These are phyloP conservation scores for Globisporangium cylindrosporum DNA, from an alignment of 352 stramenopile genomes.

Conservation along the genomic window DNA sequence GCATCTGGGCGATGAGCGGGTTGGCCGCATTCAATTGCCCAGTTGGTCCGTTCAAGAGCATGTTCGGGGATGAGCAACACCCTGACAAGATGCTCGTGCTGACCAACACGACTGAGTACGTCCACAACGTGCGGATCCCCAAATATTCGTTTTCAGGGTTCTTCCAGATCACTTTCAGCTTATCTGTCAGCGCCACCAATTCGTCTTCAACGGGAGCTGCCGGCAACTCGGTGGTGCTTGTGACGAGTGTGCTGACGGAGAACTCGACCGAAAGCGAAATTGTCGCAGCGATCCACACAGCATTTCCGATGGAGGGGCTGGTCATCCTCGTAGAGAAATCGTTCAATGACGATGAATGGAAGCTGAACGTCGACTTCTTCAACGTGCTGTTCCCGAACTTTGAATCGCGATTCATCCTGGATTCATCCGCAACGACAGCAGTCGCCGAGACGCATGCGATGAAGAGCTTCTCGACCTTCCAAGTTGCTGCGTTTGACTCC, in stretches of 20 bases:
- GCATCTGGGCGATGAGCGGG: constrained; percentile 17
- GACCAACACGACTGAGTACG: constrained; percentile 3
- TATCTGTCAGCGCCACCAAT: not conserved
- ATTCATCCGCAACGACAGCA: not conserved
- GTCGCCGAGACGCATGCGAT: constrained; percentile 5
- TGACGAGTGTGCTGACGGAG: not conserved
- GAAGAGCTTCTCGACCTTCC: not conserved
- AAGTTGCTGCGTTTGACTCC: constrained; percentile 8
- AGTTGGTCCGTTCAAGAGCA: constrained; percentile 19
- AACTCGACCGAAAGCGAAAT: not conserved
- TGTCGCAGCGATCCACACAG: not conserved
- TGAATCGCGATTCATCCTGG: constrained; percentile 7
- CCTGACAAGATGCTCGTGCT: constrained; percentile 19
- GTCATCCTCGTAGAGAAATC: constrained; percentile 3
- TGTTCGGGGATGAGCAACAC: not conserved
- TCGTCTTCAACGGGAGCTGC: not conserved
- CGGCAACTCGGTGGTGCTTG: not conserved
- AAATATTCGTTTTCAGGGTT: constrained; percentile 12
- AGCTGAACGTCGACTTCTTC: constrained; percentile 2
- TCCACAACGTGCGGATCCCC: not conserved
- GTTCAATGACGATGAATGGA: constrained; percentile 6
- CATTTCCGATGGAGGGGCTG: not conserved
- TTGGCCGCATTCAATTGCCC: constrained; percentile 19
- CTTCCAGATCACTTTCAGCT: constrained; percentile 15
- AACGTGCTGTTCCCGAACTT: constrained; percentile 19